These are phyloP conservation scores for Coemansia umbellata DNA, from an alignment of 192 early-diverging fungal species.

Conservation along the genomic window DNA sequence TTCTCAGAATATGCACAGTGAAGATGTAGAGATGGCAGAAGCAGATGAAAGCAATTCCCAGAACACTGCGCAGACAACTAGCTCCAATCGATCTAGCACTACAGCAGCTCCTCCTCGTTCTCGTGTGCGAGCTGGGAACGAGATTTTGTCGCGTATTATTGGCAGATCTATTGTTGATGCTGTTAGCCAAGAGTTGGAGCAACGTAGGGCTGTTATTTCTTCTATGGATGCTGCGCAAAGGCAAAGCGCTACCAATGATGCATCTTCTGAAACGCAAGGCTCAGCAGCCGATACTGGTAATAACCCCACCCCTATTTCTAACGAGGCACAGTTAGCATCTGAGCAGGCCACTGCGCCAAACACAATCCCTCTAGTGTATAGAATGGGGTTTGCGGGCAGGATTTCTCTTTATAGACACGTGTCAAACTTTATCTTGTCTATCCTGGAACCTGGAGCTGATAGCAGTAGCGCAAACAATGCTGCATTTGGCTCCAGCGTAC, in stretches of 20 bases:
- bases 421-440: slow-evolving; percentile 17
- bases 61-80: no score
- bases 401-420: background rate
- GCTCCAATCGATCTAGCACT: no score
- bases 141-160: slow-evolving; percentile 34
- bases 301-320: no score
- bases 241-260: background rate
- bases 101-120: no score
- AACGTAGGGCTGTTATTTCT: background rate
- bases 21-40: no score
- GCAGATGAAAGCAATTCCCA: no score
- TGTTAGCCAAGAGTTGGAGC: slow-evolving; percentile 32
- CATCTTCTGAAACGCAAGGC: background rate
- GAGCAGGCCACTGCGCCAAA: background rate
- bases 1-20: no score
- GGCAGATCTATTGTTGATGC: slow-evolving; percentile 29
- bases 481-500: background rate
- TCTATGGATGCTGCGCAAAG: background rate
- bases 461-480: background rate
- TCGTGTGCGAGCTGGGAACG: slow-evolving; percentile 20
- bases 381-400: background rate
- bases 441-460: background rate
- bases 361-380: background rate
- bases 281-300: background rate
- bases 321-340: no score